Conservation (phyloP, 1,139 yeast species). For the Hyphopichia wangnamkhiaoensis region DNA sequence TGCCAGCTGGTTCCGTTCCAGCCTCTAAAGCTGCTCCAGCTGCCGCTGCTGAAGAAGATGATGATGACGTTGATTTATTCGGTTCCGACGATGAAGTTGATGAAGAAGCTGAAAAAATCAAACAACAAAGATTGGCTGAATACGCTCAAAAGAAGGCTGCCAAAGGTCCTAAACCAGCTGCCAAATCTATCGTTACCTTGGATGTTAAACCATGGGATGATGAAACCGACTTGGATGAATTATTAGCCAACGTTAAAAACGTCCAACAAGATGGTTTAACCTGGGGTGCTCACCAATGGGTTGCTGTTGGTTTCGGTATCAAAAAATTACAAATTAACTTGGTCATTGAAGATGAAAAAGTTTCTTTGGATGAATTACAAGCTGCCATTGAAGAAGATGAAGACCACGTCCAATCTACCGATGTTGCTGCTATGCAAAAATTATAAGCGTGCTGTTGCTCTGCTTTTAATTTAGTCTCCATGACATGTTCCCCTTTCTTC, state of each 20-base stretch:
- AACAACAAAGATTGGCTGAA: conserved; percentile 96
- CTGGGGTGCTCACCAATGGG: conserved; percentile 98
- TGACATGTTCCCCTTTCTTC: too few species aligned
- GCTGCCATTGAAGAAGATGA: conserved; percentile 86
- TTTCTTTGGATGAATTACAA: conserved; percentile 90
- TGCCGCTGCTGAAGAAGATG: conserved; percentile 77
- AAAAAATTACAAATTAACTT: conserved; percentile 98
- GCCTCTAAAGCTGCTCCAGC: conserved; percentile 57
- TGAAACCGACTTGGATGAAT: conserved; percentile 90
- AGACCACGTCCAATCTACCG: conserved; percentile 99
- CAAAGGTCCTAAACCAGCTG: conserved; percentile 97
- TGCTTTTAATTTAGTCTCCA: too few species aligned
- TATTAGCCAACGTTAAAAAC: conserved; percentile 82
- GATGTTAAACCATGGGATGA: conserved; percentile 99
- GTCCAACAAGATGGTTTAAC: conserved; percentile 87
- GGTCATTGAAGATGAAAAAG: conserved; percentile 97
- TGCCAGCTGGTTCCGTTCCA: conserved; percentile 77
- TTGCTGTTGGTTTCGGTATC: conserved; percentile 99
- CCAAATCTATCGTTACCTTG: conserved; percentile 93
- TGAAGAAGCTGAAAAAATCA: conserved; percentile 94
- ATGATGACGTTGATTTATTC: conserved; percentile 89
- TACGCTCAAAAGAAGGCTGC: conserved; percentile 98
- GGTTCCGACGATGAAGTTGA: conserved; percentile 95
- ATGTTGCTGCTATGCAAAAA: conserved; percentile 97
- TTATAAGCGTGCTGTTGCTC: conserved; percentile 65